Conservation (phyloP, 805 yeast species). For the Candida krabiensis region DNA sequence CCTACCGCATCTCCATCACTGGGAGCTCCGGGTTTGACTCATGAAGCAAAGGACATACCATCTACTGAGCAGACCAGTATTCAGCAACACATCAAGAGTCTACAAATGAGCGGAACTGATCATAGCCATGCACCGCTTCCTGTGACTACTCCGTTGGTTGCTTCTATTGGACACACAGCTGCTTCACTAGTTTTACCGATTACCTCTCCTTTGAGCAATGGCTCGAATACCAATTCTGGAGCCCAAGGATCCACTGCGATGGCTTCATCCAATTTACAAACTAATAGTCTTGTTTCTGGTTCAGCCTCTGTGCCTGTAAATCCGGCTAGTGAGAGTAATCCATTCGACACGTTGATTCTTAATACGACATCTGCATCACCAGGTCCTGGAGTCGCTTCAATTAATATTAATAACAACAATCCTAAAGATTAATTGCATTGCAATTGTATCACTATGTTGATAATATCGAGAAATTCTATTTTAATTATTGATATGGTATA, state of each 20-base stretch:
- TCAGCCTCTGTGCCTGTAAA: background rate
- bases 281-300: conserved; percentile 1
- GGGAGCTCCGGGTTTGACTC: background rate
- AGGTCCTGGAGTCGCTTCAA: too few relatives aligned
- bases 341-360: conserved; percentile 24
- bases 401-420: background rate
- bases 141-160: conserved; percentile 36
- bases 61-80: conserved; percentile 12
- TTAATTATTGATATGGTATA: too few relatives aligned
- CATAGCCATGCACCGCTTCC: conserved; percentile 19
- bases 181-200: conserved; percentile 36
- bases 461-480: too few relatives aligned
- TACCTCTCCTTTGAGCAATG: conserved; percentile 25
- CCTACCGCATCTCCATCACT: conserved; percentile 4
- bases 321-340: conserved; percentile 18
- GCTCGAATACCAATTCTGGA: background rate
- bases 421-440: too few relatives aligned
- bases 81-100: conserved; percentile 26
- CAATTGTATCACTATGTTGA: too few relatives aligned
- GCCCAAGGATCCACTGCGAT: conserved; percentile 3
- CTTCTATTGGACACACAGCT: conserved; percentile 35
- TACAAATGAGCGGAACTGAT: conserved; percentile 14
- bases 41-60: background rate
- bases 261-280: background rate
- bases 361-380: too few relatives aligned